Evolutionary conservation across 805 yeast genomes (phyloP).

Genomic region (Starmerella sp.): DNA sequence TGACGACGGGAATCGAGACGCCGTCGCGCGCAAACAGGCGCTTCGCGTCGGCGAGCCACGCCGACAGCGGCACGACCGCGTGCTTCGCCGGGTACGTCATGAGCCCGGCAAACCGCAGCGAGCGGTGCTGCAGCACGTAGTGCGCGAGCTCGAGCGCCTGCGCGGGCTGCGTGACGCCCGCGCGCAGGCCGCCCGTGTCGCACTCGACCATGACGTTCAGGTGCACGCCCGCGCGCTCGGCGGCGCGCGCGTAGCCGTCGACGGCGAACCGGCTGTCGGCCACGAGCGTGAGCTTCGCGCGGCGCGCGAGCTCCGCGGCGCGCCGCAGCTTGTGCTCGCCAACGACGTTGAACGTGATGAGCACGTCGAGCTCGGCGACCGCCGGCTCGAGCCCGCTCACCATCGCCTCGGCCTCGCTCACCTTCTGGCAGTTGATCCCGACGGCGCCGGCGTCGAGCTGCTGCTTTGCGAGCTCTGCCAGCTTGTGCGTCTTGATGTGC

Average conservation of each 20-base stretch:
- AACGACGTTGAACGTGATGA: slow-evolving; percentile 15
- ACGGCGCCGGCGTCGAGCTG: slow-evolving; percentile 16
- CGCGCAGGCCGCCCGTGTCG: slow-evolving; percentile 18
- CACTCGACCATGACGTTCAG: slow-evolving; percentile 15
- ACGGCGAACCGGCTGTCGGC: slow-evolving; percentile 11
- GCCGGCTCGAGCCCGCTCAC: slow-evolving; percentile 9
- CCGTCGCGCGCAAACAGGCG: slow-evolving; percentile 4
- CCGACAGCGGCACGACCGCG: background rate
- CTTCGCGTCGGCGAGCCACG: slow-evolving; percentile 8
- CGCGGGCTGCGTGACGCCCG: slow-evolving; percentile 13
- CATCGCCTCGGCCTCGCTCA: slow-evolving; percentile 16
- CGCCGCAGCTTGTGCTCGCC: slow-evolving; percentile 12
- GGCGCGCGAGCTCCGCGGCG: slow-evolving; percentile 6
- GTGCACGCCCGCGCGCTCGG: background rate
- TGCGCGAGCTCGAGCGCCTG: slow-evolving; percentile 12
- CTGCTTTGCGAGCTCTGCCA: slow-evolving; percentile 9
- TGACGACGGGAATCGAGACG: slow-evolving; percentile 4
- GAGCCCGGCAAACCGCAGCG: slow-evolving; percentile 11
- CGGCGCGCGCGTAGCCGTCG: slow-evolving; percentile 9
- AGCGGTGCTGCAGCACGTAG: background rate
- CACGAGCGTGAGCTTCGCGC: slow-evolving; percentile 10
- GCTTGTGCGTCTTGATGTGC: slow-evolving; percentile 18
- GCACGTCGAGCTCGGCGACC: slow-evolving; percentile 6
- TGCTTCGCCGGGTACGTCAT: slow-evolving; percentile 16
- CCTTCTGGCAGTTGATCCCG: slow-evolving; percentile 19